phyloP scores from a whole-genome alignment of 768 basidiomycete species.

The Sarcomyxa edulis region DNA sequence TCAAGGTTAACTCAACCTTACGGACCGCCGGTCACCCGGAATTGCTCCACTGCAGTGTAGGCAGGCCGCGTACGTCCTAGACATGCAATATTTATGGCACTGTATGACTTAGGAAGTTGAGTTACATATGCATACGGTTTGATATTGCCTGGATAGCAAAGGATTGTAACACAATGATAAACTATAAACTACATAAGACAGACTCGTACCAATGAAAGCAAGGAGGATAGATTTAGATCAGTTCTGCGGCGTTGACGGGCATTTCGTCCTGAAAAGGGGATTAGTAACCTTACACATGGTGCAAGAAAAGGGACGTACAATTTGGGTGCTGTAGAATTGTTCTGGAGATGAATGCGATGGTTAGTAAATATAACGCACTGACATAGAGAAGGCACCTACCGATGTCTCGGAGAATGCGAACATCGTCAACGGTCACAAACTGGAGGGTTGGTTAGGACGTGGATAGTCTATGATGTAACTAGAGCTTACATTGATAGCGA shows the following conservation, averaged over 20 bases:
- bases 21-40: too few relatives aligned
- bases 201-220: too few relatives aligned
- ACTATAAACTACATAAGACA: too few relatives aligned
- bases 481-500: conserved; percentile 89
- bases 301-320: conserved; percentile 44
- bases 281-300: conserved; percentile 15
- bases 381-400: conserved; percentile 42
- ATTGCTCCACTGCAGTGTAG: too few relatives aligned
- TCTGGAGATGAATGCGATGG: conserved; percentile 37
- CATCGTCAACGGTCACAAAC: conserved; percentile 95
- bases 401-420: conserved; percentile 94
- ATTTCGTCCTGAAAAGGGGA: conserved; percentile 76
- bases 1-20: too few relatives aligned
- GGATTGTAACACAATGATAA: too few relatives aligned
- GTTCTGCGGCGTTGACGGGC: conserved; percentile 97
- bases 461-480: conserved; percentile 4
- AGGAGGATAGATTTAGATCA: conserved; percentile 84
- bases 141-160: too few relatives aligned
- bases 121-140: too few relatives aligned
- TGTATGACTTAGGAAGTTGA: too few relatives aligned
- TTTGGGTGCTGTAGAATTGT: conserved; percentile 96
- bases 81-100: too few relatives aligned
- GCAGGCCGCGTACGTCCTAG: too few relatives aligned
- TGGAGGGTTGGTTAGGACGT: conserved; percentile 23
- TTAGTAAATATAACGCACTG: conserved; percentile 6